Base-by-base conservation (phyloP, 1,139 yeast genomes). In the Saccharomyces hybrid region DNA sequence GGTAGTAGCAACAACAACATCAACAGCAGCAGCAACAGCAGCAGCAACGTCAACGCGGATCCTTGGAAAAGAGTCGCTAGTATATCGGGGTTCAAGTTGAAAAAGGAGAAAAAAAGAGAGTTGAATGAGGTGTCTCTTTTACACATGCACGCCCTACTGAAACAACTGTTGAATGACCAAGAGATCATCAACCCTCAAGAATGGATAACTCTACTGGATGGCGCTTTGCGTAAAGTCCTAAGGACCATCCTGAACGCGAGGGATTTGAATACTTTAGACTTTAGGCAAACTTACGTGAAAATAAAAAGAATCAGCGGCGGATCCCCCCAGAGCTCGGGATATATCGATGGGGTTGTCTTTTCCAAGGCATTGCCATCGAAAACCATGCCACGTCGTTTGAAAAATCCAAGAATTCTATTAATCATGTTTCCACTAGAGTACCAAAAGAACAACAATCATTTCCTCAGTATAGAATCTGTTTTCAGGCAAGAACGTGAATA, bases 391-490 rank as follows among this genome's bases (percentile, higher is more conserved):
- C 71, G 81, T 4, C 67, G 68, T 11, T 76, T 95, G 6, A 64
- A 68, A 0, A 78, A 80, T 51, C 98, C 99, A 0, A 79, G 84
- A 55, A 86, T 95, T 49, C 83, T 95, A 54, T 75, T 95, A 32
- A 78, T 95, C 9, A 86, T 90, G 77, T 93, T 95, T 63, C 97
- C 98, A 0, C 75, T 95, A 27, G 98, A 91, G 66, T 93, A 90
- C 63, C 78, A 84, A 59, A 83, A 86, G 58, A 81, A 82, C 54
- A 93, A 86, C 54, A 81, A 78, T 47, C 81, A 78, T 51, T 87
- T 90, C 57, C 83, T 90, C 68, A 86, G 95, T 66, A 74, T 93
- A 56, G 84, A 89, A 55, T 88, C 95, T 4, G 86, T 93, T 1
- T 78, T 89, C 53, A 88, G 95, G 0, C 99, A 95, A 66, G 98